Conservation (phyloP, 495 filamentous ascomycete genomes). For the Melanomma pulvis-pyrius region DNA sequence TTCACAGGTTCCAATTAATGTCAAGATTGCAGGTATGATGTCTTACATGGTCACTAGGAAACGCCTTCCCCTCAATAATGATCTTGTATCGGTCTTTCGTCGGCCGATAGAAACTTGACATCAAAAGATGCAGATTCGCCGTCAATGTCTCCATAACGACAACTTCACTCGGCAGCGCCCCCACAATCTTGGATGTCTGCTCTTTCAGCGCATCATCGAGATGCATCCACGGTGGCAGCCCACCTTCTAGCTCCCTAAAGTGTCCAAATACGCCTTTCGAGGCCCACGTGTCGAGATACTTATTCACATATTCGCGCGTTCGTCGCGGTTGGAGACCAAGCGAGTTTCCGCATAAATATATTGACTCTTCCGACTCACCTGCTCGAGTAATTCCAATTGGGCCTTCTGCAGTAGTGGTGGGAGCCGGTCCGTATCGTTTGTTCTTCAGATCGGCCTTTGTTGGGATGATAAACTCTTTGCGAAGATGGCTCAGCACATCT, state of each 20-base stretch:
- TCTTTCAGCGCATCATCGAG: constrained; percentile 72
- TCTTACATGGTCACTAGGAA: constrained; percentile 71
- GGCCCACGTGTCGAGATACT: constrained; percentile 85
- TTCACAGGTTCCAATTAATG: constrained; percentile 18
- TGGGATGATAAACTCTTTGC: constrained; percentile 82
- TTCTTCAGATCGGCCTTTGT: constrained; percentile 75
- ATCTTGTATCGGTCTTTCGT: constrained; percentile 78
- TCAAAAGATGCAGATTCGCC: constrained; percentile 84
- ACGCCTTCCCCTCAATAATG: constrained; percentile 90
- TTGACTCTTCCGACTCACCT: constrained; percentile 51
- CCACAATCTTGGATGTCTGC: constrained; percentile 81
- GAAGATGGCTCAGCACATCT: constrained; percentile 69
- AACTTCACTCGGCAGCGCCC: constrained; percentile 77
- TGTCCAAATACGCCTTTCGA: constrained; percentile 93
- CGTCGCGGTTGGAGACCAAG: constrained; percentile 84
- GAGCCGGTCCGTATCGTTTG: constrained; percentile 43
- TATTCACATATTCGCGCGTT: constrained; percentile 68
- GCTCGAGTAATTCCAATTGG: background rate
- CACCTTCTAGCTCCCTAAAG: constrained; percentile 78
- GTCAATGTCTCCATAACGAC: constrained; percentile 94
- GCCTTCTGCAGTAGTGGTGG: background rate
- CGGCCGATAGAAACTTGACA: constrained; percentile 90
- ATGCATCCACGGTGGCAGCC: constrained; percentile 78
- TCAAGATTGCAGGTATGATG: background rate
- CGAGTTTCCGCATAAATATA: constrained; percentile 97